Percentiles rank a stretch among this genome's conserved stretches.
Conservation (phyloP, 2,329 filamentous ascomycete genomes). For the Beauveria sp. region DNA sequence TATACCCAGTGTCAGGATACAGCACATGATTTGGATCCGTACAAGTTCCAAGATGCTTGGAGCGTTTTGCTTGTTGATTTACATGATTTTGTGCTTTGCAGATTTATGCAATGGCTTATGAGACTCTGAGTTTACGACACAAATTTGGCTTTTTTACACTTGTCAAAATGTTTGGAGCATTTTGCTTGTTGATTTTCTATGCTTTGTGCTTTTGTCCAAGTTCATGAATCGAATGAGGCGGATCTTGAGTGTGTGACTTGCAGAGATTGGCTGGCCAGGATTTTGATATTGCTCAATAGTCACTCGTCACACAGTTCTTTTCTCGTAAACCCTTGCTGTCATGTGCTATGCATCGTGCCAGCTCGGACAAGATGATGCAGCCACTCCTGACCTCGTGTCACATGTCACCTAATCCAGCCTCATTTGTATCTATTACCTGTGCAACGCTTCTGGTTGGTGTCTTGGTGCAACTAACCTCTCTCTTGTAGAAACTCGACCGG, state of each 20-base stretch:
- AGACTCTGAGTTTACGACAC: background rate
- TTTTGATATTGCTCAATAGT: background rate
- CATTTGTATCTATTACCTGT: too few relatives aligned
- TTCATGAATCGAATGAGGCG: background rate
- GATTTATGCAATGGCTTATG: background rate
- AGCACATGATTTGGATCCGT: background rate
- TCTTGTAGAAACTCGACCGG: too few relatives aligned
- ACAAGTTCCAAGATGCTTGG: background rate
- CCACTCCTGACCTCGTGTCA: too few relatives aligned
- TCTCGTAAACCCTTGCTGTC: background rate
- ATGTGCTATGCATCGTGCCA: background rate
- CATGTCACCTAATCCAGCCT: too few relatives aligned
- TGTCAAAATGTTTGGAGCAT: background rate
- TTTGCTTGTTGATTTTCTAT: background rate
- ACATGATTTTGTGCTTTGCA: background rate
- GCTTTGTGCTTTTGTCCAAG: background rate
- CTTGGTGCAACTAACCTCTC: too few relatives aligned
- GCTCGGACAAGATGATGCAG: background rate
- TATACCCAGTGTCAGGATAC: background rate
- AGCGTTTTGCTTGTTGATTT: background rate
- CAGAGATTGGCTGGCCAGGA: background rate
- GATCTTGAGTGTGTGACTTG: background rate
- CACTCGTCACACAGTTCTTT: background rate
- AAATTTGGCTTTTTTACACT: background rate
- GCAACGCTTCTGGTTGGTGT: too few relatives aligned